phyloP scores from a whole-genome alignment of 768 basidiomycete genomes.

The Russula sp. region DNA sequence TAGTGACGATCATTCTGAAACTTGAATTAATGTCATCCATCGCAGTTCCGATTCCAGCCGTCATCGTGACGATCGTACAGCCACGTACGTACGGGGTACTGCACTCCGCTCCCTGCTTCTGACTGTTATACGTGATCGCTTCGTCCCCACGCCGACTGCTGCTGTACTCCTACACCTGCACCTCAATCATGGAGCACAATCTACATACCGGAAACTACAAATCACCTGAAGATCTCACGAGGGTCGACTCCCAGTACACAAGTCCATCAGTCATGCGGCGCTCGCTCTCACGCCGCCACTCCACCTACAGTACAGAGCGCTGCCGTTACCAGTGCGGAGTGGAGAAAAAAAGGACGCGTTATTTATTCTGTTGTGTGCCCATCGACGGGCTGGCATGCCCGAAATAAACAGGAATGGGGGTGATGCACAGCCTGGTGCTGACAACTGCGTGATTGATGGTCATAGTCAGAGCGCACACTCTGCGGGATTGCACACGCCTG shows the following conservation, averaged over 20 bases:
- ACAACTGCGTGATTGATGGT: background rate
- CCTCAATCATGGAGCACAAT: background rate
- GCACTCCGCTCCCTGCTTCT: background rate
- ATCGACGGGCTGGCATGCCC: background rate
- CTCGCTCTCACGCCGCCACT: constrained; percentile 14
- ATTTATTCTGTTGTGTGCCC: background rate
- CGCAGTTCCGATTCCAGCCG: background rate
- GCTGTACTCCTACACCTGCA: background rate
- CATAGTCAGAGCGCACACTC: background rate
- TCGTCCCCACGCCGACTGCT: background rate
- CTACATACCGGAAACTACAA: background rate
- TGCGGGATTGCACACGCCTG: background rate
- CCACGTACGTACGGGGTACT: constrained; percentile 7
- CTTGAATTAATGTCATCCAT: background rate
- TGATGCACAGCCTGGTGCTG: background rate
- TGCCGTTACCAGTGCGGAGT: background rate
- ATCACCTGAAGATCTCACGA: background rate
- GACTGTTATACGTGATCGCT: background rate
- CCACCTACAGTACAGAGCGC: background rate
- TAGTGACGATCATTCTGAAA: background rate
- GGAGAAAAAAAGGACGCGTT: too few relatives aligned
- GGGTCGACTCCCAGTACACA: background rate
- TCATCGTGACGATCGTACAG: constrained; percentile 9
- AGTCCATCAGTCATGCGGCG: constrained; percentile 13
- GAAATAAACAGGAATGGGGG: background rate